Percentiles rank a stretch among this genome's conserved stretches.
Conservation (phyloP, 1,284 basidiomycete genomes). For the Microbotryomycetes sp. region DNA sequence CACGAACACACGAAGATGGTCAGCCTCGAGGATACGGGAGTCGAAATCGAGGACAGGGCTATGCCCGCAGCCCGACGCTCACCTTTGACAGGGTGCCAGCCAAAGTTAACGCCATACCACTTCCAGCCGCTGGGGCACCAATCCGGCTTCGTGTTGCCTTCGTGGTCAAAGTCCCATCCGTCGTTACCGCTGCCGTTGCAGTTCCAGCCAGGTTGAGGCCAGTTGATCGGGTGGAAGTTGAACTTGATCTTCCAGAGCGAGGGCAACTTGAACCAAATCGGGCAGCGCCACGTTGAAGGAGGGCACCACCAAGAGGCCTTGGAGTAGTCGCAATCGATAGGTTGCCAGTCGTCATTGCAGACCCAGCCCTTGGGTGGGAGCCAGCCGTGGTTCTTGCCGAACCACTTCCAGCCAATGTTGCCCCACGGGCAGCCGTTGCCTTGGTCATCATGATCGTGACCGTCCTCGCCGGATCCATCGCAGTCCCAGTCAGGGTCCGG, state of each 20-base stretch:
- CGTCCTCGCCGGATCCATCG: neutral
- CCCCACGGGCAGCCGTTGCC: neutral
- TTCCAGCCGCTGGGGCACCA: neutral
- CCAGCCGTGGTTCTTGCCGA: neutral
- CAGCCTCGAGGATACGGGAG: neutral
- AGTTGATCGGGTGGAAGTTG: neutral
- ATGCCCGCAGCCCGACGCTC: neutral
- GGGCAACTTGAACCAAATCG: neutral
- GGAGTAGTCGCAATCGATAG: neutral
- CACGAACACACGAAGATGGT: too few relatives aligned
- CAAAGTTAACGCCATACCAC: neutral
- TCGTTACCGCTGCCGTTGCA: neutral
- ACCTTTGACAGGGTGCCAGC: too few relatives aligned
- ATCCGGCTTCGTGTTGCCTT: neutral
- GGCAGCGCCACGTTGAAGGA: neutral
- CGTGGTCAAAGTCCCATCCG: neutral
- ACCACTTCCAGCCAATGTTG: neutral
- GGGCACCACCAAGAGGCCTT: neutral
- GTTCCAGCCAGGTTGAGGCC: neutral
- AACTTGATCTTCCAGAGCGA: neutral
- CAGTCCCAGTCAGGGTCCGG: neutral
- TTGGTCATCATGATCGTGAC: neutral
- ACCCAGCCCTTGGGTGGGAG: neutral
- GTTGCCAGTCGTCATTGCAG: neutral
- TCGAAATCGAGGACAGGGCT: neutral